Base-by-base conservation (phyloP, 1,284 basidiomycete genomes). In the Xanthoconium separans region DNA sequence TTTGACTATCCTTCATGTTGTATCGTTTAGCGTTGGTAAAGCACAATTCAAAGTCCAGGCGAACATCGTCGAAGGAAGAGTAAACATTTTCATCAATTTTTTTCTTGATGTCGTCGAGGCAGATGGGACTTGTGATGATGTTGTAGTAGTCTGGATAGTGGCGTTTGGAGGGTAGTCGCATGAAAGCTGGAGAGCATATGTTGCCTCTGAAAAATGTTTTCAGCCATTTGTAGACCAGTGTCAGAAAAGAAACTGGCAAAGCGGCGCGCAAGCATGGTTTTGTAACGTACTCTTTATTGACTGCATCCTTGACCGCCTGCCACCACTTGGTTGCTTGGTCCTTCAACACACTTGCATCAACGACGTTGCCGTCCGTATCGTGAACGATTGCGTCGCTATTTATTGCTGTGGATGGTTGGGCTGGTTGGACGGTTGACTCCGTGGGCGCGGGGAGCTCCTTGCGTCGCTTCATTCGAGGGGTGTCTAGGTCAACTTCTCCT, bases 11-110 rank as follows among this genome's bases (percentile, higher is more conserved):
- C 68, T 88, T 87, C 70, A 86, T 78, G 70, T 98, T 98, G 74
- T 95, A 98, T 60, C 80, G 77, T 74, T 92, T 92, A 20, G 95
- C 95, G 69, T 98, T 98, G 64, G 79, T 82, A 71, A 95, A 96
- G 71, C 93, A 92, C 36, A 87, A 78, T 62, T 95, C 91, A 47
- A 95, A 84, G 65, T 95, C 95, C 48, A 81, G 78, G 63, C 82
- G 87, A 65, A 94, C 85, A 30, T 82, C 83, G 46, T 89, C 82
- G 40, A 92, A 77, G 8, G 84, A 79, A 15, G 77, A 64, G 68
- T 96, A 98, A 34, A 66, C 68, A 53, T 80, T 74, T 44, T 75
- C 74, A 47, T 91, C 82, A 48, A 96, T 80, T 64, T 85, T 81
- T 61, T 79, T 82, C 79, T 90, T 91, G 72, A 98, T 92, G 60